A percentile compares a stretch with the other conserved stretches of the same genome.
These are phyloP conservation scores for Corylus heterophylla DNA, from an alignment of 306 rosid species.

Conservation along the genomic window DNA sequence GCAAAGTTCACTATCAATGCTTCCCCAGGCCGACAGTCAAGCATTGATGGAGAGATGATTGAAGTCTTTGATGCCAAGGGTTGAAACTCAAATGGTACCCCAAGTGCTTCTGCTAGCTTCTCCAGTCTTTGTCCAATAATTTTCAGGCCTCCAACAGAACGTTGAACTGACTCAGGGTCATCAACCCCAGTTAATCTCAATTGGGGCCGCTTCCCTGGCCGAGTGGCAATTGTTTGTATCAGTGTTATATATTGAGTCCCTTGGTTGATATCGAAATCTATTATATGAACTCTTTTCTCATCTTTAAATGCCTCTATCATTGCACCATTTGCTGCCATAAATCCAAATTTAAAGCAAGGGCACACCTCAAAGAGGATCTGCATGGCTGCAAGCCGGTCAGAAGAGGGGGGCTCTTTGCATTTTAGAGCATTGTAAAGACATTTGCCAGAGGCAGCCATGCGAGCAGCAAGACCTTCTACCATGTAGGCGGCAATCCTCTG, in stretches of 20 bases:
- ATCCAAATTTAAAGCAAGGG: constrained; percentile 95
- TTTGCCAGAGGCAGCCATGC: constrained; percentile 73
- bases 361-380: constrained; percentile 94
- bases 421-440: constrained; percentile 71
- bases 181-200: constrained; percentile 87
- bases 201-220: constrained; percentile 53
- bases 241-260: constrained; percentile 87
- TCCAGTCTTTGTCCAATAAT: constrained; percentile 88
- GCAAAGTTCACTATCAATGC: constrained; percentile 86
- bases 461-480: constrained; percentile 98
- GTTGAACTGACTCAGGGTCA: constrained; percentile 91
- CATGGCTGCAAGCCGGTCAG: constrained; percentile 95
- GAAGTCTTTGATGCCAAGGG: constrained; percentile 79
- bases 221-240: constrained; percentile 68
- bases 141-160: constrained; percentile 80
- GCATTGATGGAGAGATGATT: constrained; percentile 67
- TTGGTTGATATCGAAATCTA: constrained; percentile 91
- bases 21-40: constrained; percentile 68
- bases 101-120: constrained; percentile 67
- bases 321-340: constrained; percentile 82
- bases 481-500: constrained; percentile 97
- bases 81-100: constrained; percentile 69
- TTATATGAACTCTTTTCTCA: constrained; percentile 67
- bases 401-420: constrained; percentile 96
- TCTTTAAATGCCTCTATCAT: constrained; percentile 75